A percentile compares a stretch with the other conserved stretches of the same genome.
phyloP scores from a whole-genome alignment of 1,284 basidiomycete genomes.

The Naganishia albida region DNA sequence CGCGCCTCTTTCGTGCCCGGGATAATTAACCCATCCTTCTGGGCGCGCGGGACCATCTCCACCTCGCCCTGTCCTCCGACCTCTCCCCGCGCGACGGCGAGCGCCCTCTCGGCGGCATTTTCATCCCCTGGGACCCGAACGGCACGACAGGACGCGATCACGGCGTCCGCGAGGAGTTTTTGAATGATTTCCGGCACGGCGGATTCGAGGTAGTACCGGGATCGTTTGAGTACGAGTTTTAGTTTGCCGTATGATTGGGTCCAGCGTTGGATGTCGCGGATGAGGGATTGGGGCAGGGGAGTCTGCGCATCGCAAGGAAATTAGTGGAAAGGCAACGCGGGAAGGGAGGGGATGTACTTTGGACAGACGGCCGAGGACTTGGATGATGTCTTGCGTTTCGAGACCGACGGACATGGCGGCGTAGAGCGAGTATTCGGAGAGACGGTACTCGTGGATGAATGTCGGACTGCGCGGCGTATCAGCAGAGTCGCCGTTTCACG shows the following conservation, averaged over 20 bases:
- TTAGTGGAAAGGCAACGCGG: not conserved
- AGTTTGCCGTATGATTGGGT: slow-evolving; percentile 95
- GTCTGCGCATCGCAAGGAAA: slow-evolving; percentile 60
- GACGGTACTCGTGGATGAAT: slow-evolving; percentile 98
- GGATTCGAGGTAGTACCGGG: slow-evolving; percentile 93
- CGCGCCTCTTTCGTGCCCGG: slow-evolving; percentile 65
- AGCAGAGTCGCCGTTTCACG: not conserved
- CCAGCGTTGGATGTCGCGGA: slow-evolving; percentile 80
- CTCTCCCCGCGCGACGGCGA: slow-evolving; percentile 38
- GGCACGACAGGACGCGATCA: slow-evolving; percentile 60
- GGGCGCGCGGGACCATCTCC: slow-evolving; percentile 70
- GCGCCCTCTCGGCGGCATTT: slow-evolving; percentile 28
- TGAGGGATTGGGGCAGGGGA: slow-evolving; percentile 80
- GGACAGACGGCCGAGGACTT: slow-evolving; percentile 83
- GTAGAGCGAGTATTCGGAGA: slow-evolving; percentile 96
- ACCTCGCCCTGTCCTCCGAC: slow-evolving; percentile 63
- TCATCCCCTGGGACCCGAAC: slow-evolving; percentile 56
- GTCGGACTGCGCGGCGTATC: slow-evolving; percentile 68
- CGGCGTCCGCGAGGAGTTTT: slow-evolving; percentile 75
- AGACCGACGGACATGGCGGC: slow-evolving; percentile 98
- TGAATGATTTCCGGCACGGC: slow-evolving; percentile 88
- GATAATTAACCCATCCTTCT: slow-evolving; percentile 72
- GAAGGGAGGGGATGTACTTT: slow-evolving; percentile 62
- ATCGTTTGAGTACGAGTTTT: slow-evolving; percentile 93
- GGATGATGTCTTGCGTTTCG: slow-evolving; percentile 97